Evolutionary conservation across 202 grass and related monocot genomes (phyloP).

Genomic region (Saccharum hybrid): DNA sequence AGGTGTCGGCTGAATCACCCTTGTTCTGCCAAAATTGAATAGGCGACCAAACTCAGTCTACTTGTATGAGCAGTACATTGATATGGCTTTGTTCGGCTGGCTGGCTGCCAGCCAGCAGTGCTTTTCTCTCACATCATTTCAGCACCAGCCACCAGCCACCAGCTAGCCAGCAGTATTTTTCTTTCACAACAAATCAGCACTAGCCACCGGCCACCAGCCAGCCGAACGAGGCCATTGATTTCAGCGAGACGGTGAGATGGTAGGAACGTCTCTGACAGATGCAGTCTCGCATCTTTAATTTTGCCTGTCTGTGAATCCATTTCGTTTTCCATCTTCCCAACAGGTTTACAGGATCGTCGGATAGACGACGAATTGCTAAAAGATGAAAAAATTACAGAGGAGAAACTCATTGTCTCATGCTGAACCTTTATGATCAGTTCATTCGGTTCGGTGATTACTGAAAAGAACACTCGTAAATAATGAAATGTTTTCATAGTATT

Average conservation of each 20-base stretch:
- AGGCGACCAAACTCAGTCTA: background rate
- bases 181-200: too few species aligned
- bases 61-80: background rate
- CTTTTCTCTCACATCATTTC: too few species aligned
- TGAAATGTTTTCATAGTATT: background rate
- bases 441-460: background rate
- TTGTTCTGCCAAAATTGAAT: conserved; percentile 6
- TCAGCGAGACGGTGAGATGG: background rate
- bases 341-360: background rate
- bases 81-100: too few species aligned
- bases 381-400: background rate
- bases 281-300: background rate
- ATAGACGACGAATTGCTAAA: background rate
- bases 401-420: background rate
- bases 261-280: background rate
- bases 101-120: too few species aligned
- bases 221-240: too few species aligned
- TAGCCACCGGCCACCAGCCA: too few species aligned
- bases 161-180: too few species aligned
- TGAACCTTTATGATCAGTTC: background rate
- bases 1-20: conserved; percentile 26
- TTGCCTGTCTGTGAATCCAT: background rate
- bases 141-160: too few species aligned
- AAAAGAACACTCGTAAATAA: background rate
- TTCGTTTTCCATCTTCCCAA: too few species aligned